Percentiles rank a stretch among this genome's conserved stretches.
Evolutionary conservation across 1,139 yeast genomes (phyloP).

Genomic region (Kluyveromyces sp.): DNA sequence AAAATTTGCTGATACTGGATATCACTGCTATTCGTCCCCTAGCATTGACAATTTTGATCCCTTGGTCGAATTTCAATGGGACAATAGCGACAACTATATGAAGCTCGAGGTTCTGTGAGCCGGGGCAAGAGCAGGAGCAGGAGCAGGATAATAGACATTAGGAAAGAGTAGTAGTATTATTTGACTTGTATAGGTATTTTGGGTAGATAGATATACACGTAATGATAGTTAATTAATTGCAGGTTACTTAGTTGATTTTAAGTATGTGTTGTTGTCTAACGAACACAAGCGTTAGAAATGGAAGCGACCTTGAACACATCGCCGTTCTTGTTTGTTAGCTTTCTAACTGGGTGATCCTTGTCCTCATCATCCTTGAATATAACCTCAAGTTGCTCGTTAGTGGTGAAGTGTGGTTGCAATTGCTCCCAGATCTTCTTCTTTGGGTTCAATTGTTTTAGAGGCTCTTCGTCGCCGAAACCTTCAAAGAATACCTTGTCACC

Average conservation of each 20-base stretch:
- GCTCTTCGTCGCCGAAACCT: constrained; percentile 69
- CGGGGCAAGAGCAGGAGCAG: too few species aligned
- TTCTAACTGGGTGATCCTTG: constrained; percentile 73
- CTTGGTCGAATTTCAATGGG: background rate
- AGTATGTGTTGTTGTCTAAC: constrained; percentile 33
- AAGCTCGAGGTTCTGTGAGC: background rate
- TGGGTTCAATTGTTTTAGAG: constrained; percentile 91
- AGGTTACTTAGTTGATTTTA: background rate
- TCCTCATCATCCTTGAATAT: constrained; percentile 54
- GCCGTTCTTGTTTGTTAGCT: constrained; percentile 70
- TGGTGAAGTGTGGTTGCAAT: constrained; percentile 82
- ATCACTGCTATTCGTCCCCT: background rate
- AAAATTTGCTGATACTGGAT: background rate
- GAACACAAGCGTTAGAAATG: constrained; percentile 63
- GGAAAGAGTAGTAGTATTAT: too few species aligned
- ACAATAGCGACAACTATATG: background rate
- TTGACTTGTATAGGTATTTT: too few species aligned
- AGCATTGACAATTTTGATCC: background rate
- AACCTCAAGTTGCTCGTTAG: constrained; percentile 68
- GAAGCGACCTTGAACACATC: constrained; percentile 63
- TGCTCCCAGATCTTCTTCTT: constrained; percentile 98
- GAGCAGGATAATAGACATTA: too few species aligned
- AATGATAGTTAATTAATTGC: too few species aligned
- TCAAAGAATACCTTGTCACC: constrained; percentile 97
- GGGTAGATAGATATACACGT: too few species aligned